Conservation (phyloP, 1,284 basidiomycete species). For the Leccinum subrobustum region DNA sequence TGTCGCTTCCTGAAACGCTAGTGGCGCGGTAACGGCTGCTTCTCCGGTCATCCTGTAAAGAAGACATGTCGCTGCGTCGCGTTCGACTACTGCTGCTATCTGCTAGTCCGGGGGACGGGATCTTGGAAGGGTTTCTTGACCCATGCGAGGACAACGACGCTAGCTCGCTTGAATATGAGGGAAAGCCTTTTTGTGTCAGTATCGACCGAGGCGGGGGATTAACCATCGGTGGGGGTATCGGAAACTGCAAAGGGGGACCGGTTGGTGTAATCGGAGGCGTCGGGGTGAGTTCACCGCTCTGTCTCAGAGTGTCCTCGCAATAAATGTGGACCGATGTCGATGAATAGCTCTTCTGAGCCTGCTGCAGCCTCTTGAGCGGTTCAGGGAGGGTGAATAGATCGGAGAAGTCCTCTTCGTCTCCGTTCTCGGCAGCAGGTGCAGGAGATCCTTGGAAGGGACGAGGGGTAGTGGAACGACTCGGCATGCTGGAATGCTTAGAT, state of each 20-base stretch:
- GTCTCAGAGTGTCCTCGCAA: constrained; percentile 14
- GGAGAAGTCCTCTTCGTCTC: constrained; percentile 34
- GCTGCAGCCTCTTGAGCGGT: constrained; percentile 14
- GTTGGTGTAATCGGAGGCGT: constrained; percentile 28
- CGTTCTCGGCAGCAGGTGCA: constrained; percentile 5
- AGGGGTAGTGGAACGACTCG: constrained; percentile 34
- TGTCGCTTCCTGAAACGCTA: constrained; percentile 33
- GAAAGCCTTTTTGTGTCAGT: constrained; percentile 13
- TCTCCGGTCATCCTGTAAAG: constrained; percentile 25
- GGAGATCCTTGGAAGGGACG: constrained; percentile 23
- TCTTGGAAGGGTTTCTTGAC: constrained; percentile 20
- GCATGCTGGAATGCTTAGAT: constrained; percentile 23
- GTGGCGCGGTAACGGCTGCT: constrained; percentile 16
- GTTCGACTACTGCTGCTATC: constrained; percentile 17
- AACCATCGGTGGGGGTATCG: constrained; percentile 30
- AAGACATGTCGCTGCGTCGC: constrained; percentile 10
- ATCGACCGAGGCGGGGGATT: constrained; percentile 10
- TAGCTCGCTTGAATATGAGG: constrained; percentile 20
- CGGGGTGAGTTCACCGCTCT: constrained; percentile 25
- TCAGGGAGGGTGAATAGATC: constrained; percentile 34
- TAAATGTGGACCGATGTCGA: constrained; percentile 14
- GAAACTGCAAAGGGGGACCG: constrained; percentile 33
- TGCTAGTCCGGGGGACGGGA: constrained; percentile 5
- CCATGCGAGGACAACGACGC: constrained; percentile 27
- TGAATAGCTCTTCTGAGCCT: constrained; percentile 17